These are phyloP conservation scores for Mortierella sp. DNA, from an alignment of 371 early-diverging fungal species.

Conservation along the genomic window DNA sequence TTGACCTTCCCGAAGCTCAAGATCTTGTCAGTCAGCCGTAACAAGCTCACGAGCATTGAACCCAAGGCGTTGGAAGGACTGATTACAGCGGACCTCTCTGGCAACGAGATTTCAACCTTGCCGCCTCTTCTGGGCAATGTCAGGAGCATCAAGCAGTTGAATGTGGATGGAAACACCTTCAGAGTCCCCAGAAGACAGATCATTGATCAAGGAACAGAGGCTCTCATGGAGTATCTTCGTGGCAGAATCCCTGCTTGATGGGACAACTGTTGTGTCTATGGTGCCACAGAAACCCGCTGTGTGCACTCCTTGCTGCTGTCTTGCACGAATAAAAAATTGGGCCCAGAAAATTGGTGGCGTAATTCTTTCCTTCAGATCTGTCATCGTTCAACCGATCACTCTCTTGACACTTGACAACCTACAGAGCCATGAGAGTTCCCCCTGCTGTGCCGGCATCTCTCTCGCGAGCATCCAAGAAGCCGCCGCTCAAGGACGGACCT, in stretches of 20 bases:
- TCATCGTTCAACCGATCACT: too few relatives aligned
- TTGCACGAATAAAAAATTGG: too few relatives aligned
- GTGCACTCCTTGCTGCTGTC: too few relatives aligned
- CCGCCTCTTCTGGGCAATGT: conserved; percentile 70
- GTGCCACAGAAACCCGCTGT: too few relatives aligned
- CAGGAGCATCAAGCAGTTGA: conserved; percentile 59
- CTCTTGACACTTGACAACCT: too few relatives aligned
- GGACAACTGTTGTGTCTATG: too few relatives aligned
- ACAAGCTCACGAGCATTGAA: conserved; percentile 61
- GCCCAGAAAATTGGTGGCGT: too few relatives aligned
- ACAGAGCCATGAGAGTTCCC: conserved; percentile 19
- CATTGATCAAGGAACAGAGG: conserved; percentile 70
- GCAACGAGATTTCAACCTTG: conserved; percentile 68
- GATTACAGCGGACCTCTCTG: conserved; percentile 63
- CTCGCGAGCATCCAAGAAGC: conserved; percentile 21
- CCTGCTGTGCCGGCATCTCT: conserved; percentile 44
- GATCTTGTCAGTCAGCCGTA: conserved; percentile 59
- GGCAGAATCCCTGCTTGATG: conserved; percentile 52
- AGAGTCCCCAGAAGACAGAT: conserved; percentile 72
- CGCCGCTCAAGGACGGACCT: conserved; percentile 36
- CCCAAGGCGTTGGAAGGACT: conserved; percentile 60
- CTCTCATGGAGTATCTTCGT: conserved; percentile 67
- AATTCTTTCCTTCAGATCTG: too few relatives aligned
- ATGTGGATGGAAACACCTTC: conserved; percentile 73
- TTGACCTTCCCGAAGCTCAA: conserved; percentile 61